These are phyloP conservation scores for Periconia sp. DNA, from an alignment of 2,329 filamentous ascomycete genomes.

Conservation along the genomic window DNA sequence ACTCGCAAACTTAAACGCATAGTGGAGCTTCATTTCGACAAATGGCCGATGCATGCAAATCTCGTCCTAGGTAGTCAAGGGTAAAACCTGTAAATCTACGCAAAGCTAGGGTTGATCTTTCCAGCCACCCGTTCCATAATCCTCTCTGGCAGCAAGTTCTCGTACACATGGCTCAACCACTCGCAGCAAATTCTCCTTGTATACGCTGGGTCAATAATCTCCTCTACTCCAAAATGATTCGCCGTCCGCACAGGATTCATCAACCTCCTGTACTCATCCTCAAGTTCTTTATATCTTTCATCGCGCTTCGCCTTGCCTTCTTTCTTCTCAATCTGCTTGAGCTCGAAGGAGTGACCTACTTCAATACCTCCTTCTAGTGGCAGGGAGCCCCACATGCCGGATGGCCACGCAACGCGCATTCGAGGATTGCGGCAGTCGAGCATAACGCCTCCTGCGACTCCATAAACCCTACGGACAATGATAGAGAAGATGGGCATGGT, in stretches of 20 bases:
- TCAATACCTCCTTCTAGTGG: constrained; percentile 70
- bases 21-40: too few relatives aligned
- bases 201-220: constrained; percentile 68
- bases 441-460: constrained; percentile 70
- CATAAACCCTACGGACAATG: constrained; percentile 66
- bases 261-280: constrained; percentile 64
- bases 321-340: constrained; percentile 61
- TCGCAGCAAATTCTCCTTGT: constrained; percentile 62
- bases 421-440: constrained; percentile 66
- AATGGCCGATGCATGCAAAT: too few relatives aligned
- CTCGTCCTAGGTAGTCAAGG: too few relatives aligned
- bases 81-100: too few relatives aligned
- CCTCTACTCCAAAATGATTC: constrained; percentile 68
- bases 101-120: constrained; percentile 42
- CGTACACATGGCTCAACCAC: constrained; percentile 64
- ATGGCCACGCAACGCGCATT: constrained; percentile 68
- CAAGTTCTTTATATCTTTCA: constrained; percentile 61
- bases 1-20: too few relatives aligned
- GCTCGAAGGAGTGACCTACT: constrained; percentile 65
- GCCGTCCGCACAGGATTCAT: constrained; percentile 71
- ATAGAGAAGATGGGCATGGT: constrained; percentile 69
- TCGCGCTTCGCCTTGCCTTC: constrained; percentile 55
- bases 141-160: constrained; percentile 57
- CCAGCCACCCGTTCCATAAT: constrained; percentile 51
- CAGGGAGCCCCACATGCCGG: constrained; percentile 66